Conservation (phyloP, 1,284 basidiomycete genomes). For the Golubevia sp. region DNA sequence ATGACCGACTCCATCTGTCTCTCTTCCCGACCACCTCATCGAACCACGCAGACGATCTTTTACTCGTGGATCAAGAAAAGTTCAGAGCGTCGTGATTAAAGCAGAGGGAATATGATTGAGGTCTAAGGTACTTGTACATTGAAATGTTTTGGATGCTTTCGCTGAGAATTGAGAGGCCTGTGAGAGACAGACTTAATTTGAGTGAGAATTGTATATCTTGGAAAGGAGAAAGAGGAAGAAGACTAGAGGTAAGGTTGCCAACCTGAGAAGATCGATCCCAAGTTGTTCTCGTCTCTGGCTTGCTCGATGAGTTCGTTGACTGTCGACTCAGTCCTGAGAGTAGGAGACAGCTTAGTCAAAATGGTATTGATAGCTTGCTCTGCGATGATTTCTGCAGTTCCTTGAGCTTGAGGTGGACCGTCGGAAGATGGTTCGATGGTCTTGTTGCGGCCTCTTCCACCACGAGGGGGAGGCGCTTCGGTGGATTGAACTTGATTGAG, state of each 20-base stretch:
- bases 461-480: slow-evolving; percentile 24
- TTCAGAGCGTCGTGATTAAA: too few relatives aligned
- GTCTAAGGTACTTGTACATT: too few relatives aligned
- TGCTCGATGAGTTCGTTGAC: slow-evolving; percentile 91
- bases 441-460: slow-evolving; percentile 28
- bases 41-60: too few relatives aligned
- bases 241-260: slow-evolving; percentile 17
- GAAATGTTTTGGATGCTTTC: too few relatives aligned
- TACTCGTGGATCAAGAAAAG: too few relatives aligned
- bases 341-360: slow-evolving; percentile 74
- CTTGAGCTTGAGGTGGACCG: slow-evolving; percentile 7
- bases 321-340: slow-evolving; percentile 85
- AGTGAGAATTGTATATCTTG: too few relatives aligned
- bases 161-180: too few relatives aligned
- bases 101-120: too few relatives aligned
- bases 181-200: too few relatives aligned
- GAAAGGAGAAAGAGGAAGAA: too few relatives aligned
- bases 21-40: too few relatives aligned
- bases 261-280: slow-evolving; percentile 74
- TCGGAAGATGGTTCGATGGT: slow-evolving; percentile 7
- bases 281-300: slow-evolving; percentile 77
- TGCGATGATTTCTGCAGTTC: slow-evolving; percentile 2
- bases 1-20: too few relatives aligned
- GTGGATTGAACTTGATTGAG: slow-evolving; percentile 17
- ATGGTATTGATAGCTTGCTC: slow-evolving; percentile 1